Evolutionary conservation across 108 stramenopile species (phyloP).

Genomic region (Craspedostauros australis): DNA sequence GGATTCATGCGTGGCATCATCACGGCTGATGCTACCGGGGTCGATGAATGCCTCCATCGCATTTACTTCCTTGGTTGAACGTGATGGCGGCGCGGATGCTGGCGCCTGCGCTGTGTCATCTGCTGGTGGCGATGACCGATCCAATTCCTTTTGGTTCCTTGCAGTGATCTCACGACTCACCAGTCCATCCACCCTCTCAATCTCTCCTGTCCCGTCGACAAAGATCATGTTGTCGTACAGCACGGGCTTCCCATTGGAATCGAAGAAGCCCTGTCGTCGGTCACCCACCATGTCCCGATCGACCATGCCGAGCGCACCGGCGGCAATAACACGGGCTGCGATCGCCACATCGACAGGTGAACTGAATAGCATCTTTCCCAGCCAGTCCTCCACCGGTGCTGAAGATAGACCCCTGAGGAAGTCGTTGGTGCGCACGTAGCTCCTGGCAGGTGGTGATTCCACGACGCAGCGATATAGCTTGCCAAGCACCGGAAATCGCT

Average conservation of each 20-base stretch:
- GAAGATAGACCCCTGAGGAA: not conserved
- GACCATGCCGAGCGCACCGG: slow-evolving; percentile 1
- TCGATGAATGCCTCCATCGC: not conserved
- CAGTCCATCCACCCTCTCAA: not conserved
- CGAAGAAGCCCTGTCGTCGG: slow-evolving; percentile 4
- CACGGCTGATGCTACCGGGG: not conserved
- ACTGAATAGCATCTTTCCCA: slow-evolving; percentile 2
- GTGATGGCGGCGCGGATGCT: too few relatives aligned
- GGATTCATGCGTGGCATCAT: not conserved
- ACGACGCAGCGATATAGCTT: slow-evolving; percentile 3
- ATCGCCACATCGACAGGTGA: slow-evolving; percentile 6
- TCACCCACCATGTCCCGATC: not conserved
- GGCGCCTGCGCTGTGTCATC: too few relatives aligned
- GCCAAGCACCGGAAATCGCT: slow-evolving; percentile 9
- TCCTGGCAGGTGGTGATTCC: not conserved
- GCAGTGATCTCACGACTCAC: too few relatives aligned
- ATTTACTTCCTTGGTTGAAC: too few relatives aligned
- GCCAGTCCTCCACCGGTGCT: slow-evolving; percentile 9
- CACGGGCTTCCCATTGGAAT: slow-evolving; percentile 1
- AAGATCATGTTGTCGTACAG: not conserved
- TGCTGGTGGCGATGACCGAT: too few relatives aligned
- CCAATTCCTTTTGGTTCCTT: too few relatives aligned
- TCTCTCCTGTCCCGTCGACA: slow-evolving; percentile 6
- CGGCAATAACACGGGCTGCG: slow-evolving; percentile 1
- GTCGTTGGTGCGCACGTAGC: slow-evolving; percentile 2